Evolutionary conservation across 2,329 filamentous ascomycete genomes (phyloP), one percentile per base, ranked within the genome.

Genomic region (Fonsecaea multimorphosa): DNA sequence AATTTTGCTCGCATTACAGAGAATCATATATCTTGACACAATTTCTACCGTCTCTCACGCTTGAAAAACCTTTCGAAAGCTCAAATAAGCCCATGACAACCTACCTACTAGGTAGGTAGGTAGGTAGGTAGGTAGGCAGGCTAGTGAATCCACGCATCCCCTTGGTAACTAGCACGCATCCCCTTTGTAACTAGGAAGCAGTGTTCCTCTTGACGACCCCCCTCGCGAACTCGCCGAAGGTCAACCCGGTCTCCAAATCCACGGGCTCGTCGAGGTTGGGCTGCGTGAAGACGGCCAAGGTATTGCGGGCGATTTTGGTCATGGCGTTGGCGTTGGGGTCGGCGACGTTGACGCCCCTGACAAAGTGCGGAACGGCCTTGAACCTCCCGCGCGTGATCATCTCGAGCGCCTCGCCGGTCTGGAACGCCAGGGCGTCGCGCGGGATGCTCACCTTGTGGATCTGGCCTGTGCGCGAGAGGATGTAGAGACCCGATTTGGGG

Each of bases 211-310:
- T 88, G 73, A 93, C 90, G 55, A 93, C 89, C 76, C 92, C 90
- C 85, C 91, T 91, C 2, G 89, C 88, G 76, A 92, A 94, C 22
- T 85, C 85, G 53, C 86, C 81, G 79, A 92, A 94, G 1, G 85
- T 91, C 82, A 91, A 87, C 0, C 93, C 94, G 14, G 86, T 84
- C 71, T 85, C 86, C 69, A 87, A 87, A 77, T 89, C 87, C 7
- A 94, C 85, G 36, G 87, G 81, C 65, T 88, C 83, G 0, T 87
- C 89, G 85, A 98, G 78, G 80, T 97, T 97, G 27, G 95, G 95
- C 84, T 99, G 95, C 65, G 94, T 99, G 75, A 98, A 99, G 9
- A 98, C 93, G 0, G 95, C 95, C 71, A 99, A 79, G 9, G 95
- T 99, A 79, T 98, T 98, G 65, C 90, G 82, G 31, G 90, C 91